Conservation (phyloP, 2,329 filamentous ascomycete genomes). For the Cladosporium sp. region DNA sequence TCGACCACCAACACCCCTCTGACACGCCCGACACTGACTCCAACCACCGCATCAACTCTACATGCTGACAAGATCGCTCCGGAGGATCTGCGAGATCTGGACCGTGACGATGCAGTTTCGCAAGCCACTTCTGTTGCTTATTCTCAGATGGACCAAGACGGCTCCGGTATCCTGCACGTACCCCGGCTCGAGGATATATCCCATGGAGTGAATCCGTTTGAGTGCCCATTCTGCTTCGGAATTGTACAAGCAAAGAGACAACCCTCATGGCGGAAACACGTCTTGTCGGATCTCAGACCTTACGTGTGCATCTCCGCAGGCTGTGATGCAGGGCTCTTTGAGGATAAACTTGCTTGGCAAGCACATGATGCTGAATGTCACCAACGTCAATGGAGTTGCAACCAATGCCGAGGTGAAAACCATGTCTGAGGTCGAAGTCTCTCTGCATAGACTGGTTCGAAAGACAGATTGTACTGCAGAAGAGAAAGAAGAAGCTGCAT, state of each 20-base stretch:
- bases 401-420: constrained; percentile 20
- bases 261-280: constrained; percentile 25
- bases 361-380: constrained; percentile 27
- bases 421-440: not conserved
- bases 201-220: constrained; percentile 20
- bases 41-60: constrained; percentile 27
- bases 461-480: not conserved
- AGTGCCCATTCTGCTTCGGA: constrained; percentile 30
- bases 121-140: constrained; percentile 21
- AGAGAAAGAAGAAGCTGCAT: not conserved
- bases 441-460: not conserved
- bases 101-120: constrained; percentile 24
- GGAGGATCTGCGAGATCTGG: constrained; percentile 19
- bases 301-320: constrained; percentile 27
- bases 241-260: constrained; percentile 22
- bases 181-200: not conserved
- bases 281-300: constrained; percentile 23
- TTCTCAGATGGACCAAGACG: not conserved
- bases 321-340: constrained; percentile 30
- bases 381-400: constrained; percentile 25
- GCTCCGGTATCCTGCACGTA: not conserved
- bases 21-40: constrained; percentile 20
- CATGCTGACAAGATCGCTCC: constrained; percentile 10
- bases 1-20: not conserved
- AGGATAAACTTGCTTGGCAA: constrained; percentile 25